Conservation (phyloP, 495 filamentous ascomycete genomes). For the Hypoxylon lenormandii region DNA sequence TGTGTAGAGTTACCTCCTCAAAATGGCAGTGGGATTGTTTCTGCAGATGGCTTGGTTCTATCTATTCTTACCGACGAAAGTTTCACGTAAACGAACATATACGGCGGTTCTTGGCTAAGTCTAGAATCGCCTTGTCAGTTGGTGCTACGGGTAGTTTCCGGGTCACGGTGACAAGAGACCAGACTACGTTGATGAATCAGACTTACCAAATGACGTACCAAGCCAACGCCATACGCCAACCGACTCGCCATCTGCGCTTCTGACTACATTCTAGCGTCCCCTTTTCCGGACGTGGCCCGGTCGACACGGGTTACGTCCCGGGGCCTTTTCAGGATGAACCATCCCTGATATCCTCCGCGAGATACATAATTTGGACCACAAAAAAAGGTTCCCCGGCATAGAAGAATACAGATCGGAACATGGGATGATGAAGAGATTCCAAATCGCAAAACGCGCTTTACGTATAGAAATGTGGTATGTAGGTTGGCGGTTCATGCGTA, state of each 20-base stretch:
- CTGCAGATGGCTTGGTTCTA: neutral
- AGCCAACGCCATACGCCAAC: neutral
- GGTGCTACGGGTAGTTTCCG: too few relatives aligned
- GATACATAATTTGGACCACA: neutral
- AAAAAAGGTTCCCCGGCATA: constrained; percentile 3
- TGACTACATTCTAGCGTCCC: constrained; percentile 25
- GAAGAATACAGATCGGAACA: constrained; percentile 59
- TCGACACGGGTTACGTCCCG: constrained; percentile 26
- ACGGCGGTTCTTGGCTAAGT: too few relatives aligned
- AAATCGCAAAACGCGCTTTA: constrained; percentile 66
- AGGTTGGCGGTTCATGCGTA: constrained; percentile 56
- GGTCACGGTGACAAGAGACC: too few relatives aligned
- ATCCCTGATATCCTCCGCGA: neutral
- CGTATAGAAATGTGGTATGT: constrained; percentile 42
- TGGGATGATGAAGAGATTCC: constrained; percentile 69
- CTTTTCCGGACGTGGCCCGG: constrained; percentile 31
- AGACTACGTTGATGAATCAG: too few relatives aligned
- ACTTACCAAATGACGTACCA: constrained; percentile 25
- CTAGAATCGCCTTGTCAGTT: too few relatives aligned
- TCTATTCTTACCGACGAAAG: constrained; percentile 11
- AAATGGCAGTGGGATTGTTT: neutral
- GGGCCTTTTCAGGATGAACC: constrained; percentile 29
- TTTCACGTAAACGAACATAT: constrained; percentile 27
- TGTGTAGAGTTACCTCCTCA: neutral
- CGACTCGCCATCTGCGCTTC: constrained; percentile 1